These are phyloP conservation scores for Clitopilus passeckerianus DNA, from an alignment of 768 basidiomycete genomes.

Conservation along the genomic window DNA sequence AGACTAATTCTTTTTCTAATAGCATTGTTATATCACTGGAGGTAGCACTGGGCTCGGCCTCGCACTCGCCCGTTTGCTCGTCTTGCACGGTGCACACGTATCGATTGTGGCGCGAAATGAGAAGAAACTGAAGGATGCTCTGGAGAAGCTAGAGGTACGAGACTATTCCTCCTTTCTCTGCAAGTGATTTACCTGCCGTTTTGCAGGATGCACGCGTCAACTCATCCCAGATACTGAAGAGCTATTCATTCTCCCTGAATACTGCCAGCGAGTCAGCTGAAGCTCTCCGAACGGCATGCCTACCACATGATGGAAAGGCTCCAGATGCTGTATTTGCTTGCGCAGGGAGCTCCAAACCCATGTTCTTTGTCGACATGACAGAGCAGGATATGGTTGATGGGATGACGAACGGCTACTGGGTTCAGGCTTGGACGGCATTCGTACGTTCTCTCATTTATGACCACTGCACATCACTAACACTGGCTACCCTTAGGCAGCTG, in stretches of 20 bases:
- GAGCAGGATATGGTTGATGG: slow-evolving; percentile 49
- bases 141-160: slow-evolving; percentile 62
- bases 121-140: slow-evolving; percentile 53
- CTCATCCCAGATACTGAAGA: slow-evolving; percentile 54
- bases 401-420: slow-evolving; percentile 39
- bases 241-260: slow-evolving; percentile 63
- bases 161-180: slow-evolving; percentile 21
- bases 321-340: slow-evolving; percentile 79
- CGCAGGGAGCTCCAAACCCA: slow-evolving; percentile 68
- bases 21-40: slow-evolving; percentile 88
- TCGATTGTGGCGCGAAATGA: slow-evolving; percentile 82
- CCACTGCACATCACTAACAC: not conserved
- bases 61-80: slow-evolving; percentile 62
- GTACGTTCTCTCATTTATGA: slow-evolving; percentile 23
- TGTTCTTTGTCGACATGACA: slow-evolving; percentile 69
- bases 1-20: not conserved
- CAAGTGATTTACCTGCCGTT: not conserved
- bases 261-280: slow-evolving; percentile 43
- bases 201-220: slow-evolving; percentile 46
- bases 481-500: slow-evolving; percentile 46
- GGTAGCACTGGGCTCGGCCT: slow-evolving; percentile 81
- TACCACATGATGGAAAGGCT: slow-evolving; percentile 42
- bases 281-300: slow-evolving; percentile 58
- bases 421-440: slow-evolving; percentile 51
- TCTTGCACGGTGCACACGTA: slow-evolving; percentile 69